Conservation (phyloP, 73 alveolate species). For the Symbiodinium pilosum region DNA sequence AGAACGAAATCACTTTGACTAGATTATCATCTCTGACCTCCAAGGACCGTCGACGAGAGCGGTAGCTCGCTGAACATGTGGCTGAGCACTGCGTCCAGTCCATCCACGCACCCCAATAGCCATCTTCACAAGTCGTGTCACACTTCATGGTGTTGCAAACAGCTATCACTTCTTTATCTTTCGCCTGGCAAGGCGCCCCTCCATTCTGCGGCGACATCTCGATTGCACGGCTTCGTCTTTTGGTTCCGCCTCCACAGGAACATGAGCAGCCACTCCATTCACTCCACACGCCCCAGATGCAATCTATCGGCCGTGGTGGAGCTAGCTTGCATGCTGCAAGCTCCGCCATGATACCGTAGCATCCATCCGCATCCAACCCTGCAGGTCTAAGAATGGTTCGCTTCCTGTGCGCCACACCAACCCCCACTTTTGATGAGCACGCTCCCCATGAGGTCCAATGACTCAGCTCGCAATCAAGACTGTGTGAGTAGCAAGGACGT, state of each 20-base stretch:
- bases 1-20: not conserved
- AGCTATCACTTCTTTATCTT: slow-evolving; percentile 52
- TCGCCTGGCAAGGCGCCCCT: slow-evolving; percentile 32
- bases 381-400: slow-evolving; percentile 28
- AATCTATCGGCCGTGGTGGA: slow-evolving; percentile 18
- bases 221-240: slow-evolving; percentile 60
- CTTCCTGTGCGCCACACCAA: slow-evolving; percentile 7
- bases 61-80: slow-evolving; percentile 55
- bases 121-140: slow-evolving; percentile 28
- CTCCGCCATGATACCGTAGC: slow-evolving; percentile 22
- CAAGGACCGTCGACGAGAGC: slow-evolving; percentile 52
- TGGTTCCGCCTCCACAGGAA: slow-evolving; percentile 75
- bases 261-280: slow-evolving; percentile 70
- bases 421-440: not conserved
- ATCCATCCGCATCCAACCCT: slow-evolving; percentile 18
- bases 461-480: slow-evolving; percentile 36
- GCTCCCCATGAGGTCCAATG: slow-evolving; percentile 25
- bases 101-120: slow-evolving; percentile 74
- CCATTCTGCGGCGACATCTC: slow-evolving; percentile 59
- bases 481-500: slow-evolving; percentile 16
- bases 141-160: slow-evolving; percentile 51
- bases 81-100: slow-evolving; percentile 68
- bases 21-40: not conserved
- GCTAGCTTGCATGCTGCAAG: slow-evolving; percentile 1
- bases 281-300: slow-evolving; percentile 83